Percentiles rank a stretch among this genome's conserved stretches.
phyloP scores from a whole-genome alignment of 345 rosid genomes.

The Salix koriyanagi region DNA sequence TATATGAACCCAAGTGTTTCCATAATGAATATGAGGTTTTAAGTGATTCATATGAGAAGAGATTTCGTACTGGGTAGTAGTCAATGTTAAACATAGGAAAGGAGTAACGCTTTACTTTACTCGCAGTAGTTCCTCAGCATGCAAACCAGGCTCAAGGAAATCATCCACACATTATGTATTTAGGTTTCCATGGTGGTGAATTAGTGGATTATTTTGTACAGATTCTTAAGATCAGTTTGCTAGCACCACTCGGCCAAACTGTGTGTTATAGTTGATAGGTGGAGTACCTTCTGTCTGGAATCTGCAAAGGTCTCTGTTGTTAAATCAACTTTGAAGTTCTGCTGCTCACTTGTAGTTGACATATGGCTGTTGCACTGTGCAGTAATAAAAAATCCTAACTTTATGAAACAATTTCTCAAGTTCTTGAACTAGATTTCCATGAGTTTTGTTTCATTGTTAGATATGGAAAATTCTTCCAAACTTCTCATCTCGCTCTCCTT shows the following conservation, averaged over 20 bases:
- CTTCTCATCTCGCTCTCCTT: background rate
- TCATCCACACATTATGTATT: background rate
- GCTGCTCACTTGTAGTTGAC: background rate
- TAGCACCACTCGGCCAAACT: no score
- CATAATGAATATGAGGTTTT: background rate
- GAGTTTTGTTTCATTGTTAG: background rate
- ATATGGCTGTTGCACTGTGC: background rate
- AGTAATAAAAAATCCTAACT: background rate
- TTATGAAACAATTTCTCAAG: background rate
- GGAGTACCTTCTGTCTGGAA: background rate
- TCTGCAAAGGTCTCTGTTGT: background rate
- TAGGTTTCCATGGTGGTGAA: background rate
- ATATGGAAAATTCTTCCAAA: background rate
- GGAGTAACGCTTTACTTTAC: background rate
- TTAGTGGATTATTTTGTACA: background rate
- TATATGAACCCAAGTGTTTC: background rate
- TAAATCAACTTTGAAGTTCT: background rate
- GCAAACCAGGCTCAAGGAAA: no score
- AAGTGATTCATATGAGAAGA: background rate
- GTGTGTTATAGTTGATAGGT: background rate
- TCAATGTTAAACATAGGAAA: background rate
- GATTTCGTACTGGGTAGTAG: background rate
- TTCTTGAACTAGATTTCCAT: background rate
- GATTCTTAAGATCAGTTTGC: background rate
- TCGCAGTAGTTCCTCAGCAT: no score